phyloP scores from a whole-genome alignment of 768 basidiomycete genomes.

The Boletus fagicola region DNA sequence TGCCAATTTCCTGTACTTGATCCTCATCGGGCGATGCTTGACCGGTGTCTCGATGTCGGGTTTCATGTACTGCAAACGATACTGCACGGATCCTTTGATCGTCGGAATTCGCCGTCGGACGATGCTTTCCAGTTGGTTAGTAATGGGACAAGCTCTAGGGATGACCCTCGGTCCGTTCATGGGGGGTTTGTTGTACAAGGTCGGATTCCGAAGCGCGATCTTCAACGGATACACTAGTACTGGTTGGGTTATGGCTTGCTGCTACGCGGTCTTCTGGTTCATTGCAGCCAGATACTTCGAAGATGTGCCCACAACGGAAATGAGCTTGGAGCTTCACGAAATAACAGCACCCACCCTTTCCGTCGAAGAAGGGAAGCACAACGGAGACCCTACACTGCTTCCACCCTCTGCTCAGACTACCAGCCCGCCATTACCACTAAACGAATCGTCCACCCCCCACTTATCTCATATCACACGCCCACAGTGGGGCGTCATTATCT shows the following conservation, averaged over 20 bases:
- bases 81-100: slow-evolving; percentile 64
- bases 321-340: slow-evolving; percentile 10
- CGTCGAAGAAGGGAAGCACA: slow-evolving; percentile 4
- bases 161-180: slow-evolving; percentile 62
- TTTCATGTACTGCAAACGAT: slow-evolving; percentile 69
- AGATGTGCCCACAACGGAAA: slow-evolving; percentile 34
- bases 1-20: slow-evolving; percentile 61
- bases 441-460: slow-evolving; percentile 9
- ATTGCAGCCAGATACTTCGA: slow-evolving; percentile 38
- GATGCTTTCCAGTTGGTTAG: slow-evolving; percentile 59
- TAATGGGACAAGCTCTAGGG: slow-evolving; percentile 60
- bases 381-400: background rate
- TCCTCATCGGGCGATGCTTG: slow-evolving; percentile 68
- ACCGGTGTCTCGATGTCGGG: slow-evolving; percentile 58
- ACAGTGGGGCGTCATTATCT: slow-evolving; percentile 54
- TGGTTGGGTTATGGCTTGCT: slow-evolving; percentile 58
- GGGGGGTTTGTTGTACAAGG: slow-evolving; percentile 60
- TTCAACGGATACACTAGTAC: slow-evolving; percentile 71
- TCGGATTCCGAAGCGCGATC: slow-evolving; percentile 51
- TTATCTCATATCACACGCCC: slow-evolving; percentile 20
- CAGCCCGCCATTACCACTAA: background rate
- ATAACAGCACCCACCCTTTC: background rate
- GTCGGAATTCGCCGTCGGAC: slow-evolving; percentile 64
- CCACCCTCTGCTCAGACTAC: background rate
- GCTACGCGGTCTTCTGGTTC: slow-evolving; percentile 54